A percentile compares a stretch with the other conserved stretches of the same genome.
Evolutionary conservation across 23 red algal species (phyloP).

Genomic region (Cyanidium caldarium): DNA sequence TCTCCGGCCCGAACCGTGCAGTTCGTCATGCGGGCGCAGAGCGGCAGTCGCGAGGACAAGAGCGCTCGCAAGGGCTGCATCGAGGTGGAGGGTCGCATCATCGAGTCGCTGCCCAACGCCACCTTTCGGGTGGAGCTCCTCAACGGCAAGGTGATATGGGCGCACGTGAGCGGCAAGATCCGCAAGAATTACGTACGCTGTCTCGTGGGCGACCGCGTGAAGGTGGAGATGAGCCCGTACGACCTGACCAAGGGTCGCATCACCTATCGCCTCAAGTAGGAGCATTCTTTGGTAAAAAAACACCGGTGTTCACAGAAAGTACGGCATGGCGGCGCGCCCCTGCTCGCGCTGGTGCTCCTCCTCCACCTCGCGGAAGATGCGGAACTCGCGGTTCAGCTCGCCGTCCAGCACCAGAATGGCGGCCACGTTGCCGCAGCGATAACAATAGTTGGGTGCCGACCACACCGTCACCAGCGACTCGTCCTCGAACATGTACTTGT

Average conservation of each 20-base stretch:
- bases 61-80: slow-evolving; percentile 11
- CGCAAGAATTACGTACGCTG: slow-evolving; percentile 92
- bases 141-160: slow-evolving; percentile 37
- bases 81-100: slow-evolving; percentile 79
- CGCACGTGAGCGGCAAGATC: slow-evolving; percentile 84
- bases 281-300: not conserved
- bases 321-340: slow-evolving; percentile 28
- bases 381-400: slow-evolving; percentile 80
- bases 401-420: slow-evolving; percentile 93
- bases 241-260: slow-evolving; percentile 82
- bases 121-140: slow-evolving; percentile 69
- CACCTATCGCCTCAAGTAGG: slow-evolving; percentile 32
- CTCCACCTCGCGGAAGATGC: slow-evolving; percentile 89
- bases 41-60: no score
- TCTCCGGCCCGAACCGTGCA: no score
- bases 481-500: slow-evolving; percentile 90
- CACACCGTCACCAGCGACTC: slow-evolving; percentile 93
- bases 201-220: slow-evolving; percentile 79
- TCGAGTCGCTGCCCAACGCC: slow-evolving; percentile 84
- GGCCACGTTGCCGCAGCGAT: slow-evolving; percentile 97
- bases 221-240: slow-evolving; percentile 75
- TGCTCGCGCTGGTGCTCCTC: slow-evolving; percentile 46
- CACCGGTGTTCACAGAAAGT: slow-evolving; percentile 56
- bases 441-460: slow-evolving; percentile 99
- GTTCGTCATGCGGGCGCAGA: no score